A percentile compares a stretch with the other conserved stretches of the same genome.
Evolutionary conservation across 129 eudicot species (phyloP).

Genomic region (Pulicaria dysenterica): DNA sequence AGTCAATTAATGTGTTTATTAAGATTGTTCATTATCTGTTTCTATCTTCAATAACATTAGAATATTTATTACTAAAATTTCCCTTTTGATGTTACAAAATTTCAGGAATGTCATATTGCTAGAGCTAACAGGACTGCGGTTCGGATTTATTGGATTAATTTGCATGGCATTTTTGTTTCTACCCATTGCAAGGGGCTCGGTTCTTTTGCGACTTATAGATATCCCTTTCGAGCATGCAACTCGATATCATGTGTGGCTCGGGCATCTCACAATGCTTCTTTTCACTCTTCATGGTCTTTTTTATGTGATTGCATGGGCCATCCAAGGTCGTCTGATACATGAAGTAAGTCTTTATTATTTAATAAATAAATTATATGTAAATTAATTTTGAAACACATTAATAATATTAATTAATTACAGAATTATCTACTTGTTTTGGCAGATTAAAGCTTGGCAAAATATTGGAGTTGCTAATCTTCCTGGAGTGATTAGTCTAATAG

Average conservation of each 20-base stretch:
- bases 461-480: constrained; percentile 68
- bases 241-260: constrained; percentile 93
- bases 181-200: constrained; percentile 82
- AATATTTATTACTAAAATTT: neutral
- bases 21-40: no score
- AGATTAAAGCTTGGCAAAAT: constrained; percentile 65
- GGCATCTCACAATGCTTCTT: constrained; percentile 87
- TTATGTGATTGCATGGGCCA: constrained; percentile 66
- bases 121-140: constrained; percentile 68
- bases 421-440: constrained; percentile 16
- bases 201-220: constrained; percentile 73
- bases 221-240: constrained; percentile 92
- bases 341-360: constrained; percentile 49
- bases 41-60: neutral
- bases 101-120: constrained; percentile 53
- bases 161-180: constrained; percentile 88
- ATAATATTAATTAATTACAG: neutral
- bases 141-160: constrained; percentile 71
- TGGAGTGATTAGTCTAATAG: constrained; percentile 78
- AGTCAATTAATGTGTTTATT: no score
- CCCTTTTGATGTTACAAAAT: neutral
- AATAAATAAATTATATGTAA: neutral
- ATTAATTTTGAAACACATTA: neutral
- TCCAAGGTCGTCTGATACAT: constrained; percentile 54
- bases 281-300: constrained; percentile 81